These are phyloP conservation scores for Fraxinus platypoda DNA, from an alignment of 305 asterid genomes.

Conservation along the genomic window DNA sequence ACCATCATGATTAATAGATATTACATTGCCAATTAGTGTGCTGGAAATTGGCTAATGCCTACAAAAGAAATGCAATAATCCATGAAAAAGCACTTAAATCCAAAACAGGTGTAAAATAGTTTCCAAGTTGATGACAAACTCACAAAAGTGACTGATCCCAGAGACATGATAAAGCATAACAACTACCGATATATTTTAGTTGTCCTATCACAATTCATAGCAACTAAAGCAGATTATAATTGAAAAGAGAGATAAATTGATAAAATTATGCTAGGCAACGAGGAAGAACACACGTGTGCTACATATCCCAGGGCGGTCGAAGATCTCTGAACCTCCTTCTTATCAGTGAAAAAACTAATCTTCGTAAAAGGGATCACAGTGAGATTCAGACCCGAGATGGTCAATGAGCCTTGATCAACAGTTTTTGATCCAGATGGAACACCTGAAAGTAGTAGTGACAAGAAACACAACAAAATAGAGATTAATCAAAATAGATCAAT, in stretches of 20 bases:
- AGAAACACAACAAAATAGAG: slow-evolving; percentile 5
- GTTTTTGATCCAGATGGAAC: slow-evolving; percentile 65
- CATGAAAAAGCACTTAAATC: neutral
- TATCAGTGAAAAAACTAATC: slow-evolving; percentile 96
- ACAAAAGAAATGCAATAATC: neutral
- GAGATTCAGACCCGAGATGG: slow-evolving; percentile 89
- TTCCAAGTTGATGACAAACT: slow-evolving; percentile 2
- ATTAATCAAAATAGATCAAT: slow-evolving; percentile 4
- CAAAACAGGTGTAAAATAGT: neutral
- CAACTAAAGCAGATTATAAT: slow-evolving; percentile 21
- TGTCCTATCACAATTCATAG: slow-evolving; percentile 12
- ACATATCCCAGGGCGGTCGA: slow-evolving; percentile 95
- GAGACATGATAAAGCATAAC: slow-evolving; percentile 17
- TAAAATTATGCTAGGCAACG: slow-evolving; percentile 21
- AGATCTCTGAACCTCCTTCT: slow-evolving; percentile 91
- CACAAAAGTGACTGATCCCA: slow-evolving; percentile 15
- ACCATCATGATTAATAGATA: slow-evolving; percentile 28
- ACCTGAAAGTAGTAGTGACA: slow-evolving; percentile 46
- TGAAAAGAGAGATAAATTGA: slow-evolving; percentile 14
- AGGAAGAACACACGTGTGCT: slow-evolving; percentile 76
- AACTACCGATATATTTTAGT: slow-evolving; percentile 10
- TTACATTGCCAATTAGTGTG: neutral
- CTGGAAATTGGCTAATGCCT: neutral
- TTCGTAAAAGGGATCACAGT: slow-evolving; percentile 77
- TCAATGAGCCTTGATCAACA: slow-evolving; percentile 69